Conservation (phyloP, 2,329 filamentous ascomycete species). For the Chaetoscypha palmicola region DNA sequence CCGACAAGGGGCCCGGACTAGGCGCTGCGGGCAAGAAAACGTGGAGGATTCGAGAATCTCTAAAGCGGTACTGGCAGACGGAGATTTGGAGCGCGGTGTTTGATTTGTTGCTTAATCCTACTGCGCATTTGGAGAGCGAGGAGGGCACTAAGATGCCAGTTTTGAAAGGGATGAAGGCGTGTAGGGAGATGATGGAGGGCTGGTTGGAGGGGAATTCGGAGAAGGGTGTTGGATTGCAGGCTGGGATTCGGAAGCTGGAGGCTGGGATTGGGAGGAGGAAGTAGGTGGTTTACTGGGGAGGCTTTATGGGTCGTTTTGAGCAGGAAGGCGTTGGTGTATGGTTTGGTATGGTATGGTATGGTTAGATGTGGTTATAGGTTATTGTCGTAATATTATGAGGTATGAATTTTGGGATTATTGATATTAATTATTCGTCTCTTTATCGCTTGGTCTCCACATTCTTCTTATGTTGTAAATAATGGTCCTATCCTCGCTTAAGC, state of each 20-base stretch:
- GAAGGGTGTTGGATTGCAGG: slow-evolving; percentile 68
- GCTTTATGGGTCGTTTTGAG: background rate
- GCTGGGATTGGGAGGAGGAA: slow-evolving; percentile 19
- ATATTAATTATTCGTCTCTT: too few species aligned
- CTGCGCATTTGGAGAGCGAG: slow-evolving; percentile 56
- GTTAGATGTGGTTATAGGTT: too few species aligned
- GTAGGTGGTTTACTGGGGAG: slow-evolving; percentile 5
- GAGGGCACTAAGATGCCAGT: slow-evolving; percentile 65
- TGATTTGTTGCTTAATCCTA: slow-evolving; percentile 78
- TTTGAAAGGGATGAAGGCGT: slow-evolving; percentile 56
- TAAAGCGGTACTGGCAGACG: slow-evolving; percentile 96
- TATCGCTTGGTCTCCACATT: too few species aligned
- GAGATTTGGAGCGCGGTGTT: slow-evolving; percentile 84
- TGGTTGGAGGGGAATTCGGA: slow-evolving; percentile 80
- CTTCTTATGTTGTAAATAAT: too few species aligned
- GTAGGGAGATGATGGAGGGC: slow-evolving; percentile 73
- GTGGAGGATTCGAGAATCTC: slow-evolving; percentile 71
- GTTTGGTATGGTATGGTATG: too few species aligned
- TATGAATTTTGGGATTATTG: too few species aligned
- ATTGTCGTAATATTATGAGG: too few species aligned
- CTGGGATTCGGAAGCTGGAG: slow-evolving; percentile 58
- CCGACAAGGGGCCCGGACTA: slow-evolving; percentile 45
- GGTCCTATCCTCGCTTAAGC: too few species aligned
- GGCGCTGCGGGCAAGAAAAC: slow-evolving; percentile 51
- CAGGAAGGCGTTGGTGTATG: too few species aligned